Percentiles rank a stretch among this genome's conserved stretches.
These are phyloP conservation scores for Calcarisporium arbuscula DNA, from an alignment of 2,329 filamentous ascomycete genomes.

Conservation along the genomic window DNA sequence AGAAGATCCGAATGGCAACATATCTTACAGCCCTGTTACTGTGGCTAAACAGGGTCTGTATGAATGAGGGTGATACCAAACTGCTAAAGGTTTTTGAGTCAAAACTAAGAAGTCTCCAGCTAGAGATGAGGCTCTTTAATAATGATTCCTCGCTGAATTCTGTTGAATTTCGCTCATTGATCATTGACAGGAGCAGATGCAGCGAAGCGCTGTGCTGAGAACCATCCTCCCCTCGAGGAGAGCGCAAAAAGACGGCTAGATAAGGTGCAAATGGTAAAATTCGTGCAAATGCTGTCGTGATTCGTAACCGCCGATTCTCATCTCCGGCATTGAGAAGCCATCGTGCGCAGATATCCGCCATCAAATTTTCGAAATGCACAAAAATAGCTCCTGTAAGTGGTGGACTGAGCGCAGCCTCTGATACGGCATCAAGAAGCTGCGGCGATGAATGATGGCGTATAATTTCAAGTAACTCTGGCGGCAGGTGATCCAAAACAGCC, in stretches of 20 bases:
- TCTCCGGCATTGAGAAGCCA: slow-evolving; percentile 55
- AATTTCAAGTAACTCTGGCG: slow-evolving; percentile 61
- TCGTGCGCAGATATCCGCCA: slow-evolving; percentile 76
- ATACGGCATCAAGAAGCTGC: slow-evolving; percentile 65
- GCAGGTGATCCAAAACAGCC: slow-evolving; percentile 53
- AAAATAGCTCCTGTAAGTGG: slow-evolving; percentile 68
- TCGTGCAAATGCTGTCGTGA: slow-evolving; percentile 69
- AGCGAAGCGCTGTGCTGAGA: slow-evolving; percentile 15
- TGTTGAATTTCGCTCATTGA: slow-evolving; percentile 21
- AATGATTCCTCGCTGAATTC: slow-evolving; percentile 16
- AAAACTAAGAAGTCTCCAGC: slow-evolving; percentile 75
- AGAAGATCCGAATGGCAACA: slow-evolving; percentile 75
- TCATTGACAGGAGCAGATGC: slow-evolving; percentile 21
- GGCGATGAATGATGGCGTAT: slow-evolving; percentile 58
- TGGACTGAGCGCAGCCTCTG: slow-evolving; percentile 62
- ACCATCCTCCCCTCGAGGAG: slow-evolving; percentile 15
- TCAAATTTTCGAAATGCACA: slow-evolving; percentile 64
- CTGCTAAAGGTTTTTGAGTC: slow-evolving; percentile 62
- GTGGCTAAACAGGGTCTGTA: slow-evolving; percentile 64
- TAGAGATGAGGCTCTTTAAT: slow-evolving; percentile 32
- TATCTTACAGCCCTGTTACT: slow-evolving; percentile 60
- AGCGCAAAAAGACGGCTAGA: slow-evolving; percentile 65
- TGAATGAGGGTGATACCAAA: slow-evolving; percentile 57
- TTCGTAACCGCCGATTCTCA: slow-evolving; percentile 28
- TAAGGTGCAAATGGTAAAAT: slow-evolving; percentile 78